Evolutionary conservation across 306 rosid genomes (phyloP).

Genomic region (Calophaca sinica): DNA sequence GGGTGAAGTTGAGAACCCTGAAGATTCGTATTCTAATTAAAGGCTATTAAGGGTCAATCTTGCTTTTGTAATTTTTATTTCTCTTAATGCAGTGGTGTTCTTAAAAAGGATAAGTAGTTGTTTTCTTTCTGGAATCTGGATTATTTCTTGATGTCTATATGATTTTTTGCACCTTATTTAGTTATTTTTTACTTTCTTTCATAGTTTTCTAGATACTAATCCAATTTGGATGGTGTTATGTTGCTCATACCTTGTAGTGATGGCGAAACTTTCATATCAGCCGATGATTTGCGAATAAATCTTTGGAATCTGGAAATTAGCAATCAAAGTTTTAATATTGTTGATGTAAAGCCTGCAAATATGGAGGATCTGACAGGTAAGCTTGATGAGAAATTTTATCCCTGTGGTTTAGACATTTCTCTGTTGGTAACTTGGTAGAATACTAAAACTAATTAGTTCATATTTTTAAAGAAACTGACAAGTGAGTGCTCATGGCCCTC

Average conservation of each 20-base stretch:
- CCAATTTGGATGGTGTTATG: slow-evolving; percentile 40
- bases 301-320: slow-evolving; percentile 99
- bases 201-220: slow-evolving; percentile 41
- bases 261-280: slow-evolving; percentile 99
- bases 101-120: slow-evolving; percentile 25
- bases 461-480: not conserved
- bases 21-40: slow-evolving; percentile 22
- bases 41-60: slow-evolving; percentile 31
- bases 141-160: slow-evolving; percentile 30
- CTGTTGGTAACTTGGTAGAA: slow-evolving; percentile 25
- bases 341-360: slow-evolving; percentile 97
- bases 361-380: slow-evolving; percentile 99
- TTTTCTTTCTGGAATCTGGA: slow-evolving; percentile 34
- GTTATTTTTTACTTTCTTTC: not conserved
- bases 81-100: not conserved
- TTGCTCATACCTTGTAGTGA: slow-evolving; percentile 66
- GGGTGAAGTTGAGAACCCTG: slow-evolving; percentile 21
- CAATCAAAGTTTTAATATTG: slow-evolving; percentile 96
- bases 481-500: not conserved
- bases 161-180: slow-evolving; percentile 3
- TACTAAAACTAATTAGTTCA: slow-evolving; percentile 20
- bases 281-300: slow-evolving; percentile 97
- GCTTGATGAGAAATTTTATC: not conserved
- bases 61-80: slow-evolving; percentile 1
- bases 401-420: slow-evolving; percentile 24